phyloP scores from a whole-genome alignment of 2,329 filamentous ascomycete genomes.

The Colletotrichum acutatum region DNA sequence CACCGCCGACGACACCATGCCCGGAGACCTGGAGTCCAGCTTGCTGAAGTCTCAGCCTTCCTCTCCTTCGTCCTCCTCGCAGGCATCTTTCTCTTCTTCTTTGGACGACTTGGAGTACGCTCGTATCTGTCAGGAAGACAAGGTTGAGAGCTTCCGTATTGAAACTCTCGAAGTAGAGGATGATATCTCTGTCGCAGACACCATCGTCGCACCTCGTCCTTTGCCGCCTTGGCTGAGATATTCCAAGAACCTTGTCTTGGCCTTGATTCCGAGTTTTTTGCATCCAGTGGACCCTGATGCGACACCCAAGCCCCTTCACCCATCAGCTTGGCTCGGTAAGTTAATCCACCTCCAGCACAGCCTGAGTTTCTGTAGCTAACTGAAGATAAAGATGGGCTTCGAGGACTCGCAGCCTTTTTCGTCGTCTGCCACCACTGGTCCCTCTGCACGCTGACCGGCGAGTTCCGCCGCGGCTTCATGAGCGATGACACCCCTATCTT shows the following conservation, averaged over 20 bases:
- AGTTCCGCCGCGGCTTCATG: not conserved
- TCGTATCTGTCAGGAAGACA: not conserved
- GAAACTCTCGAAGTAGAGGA: not conserved
- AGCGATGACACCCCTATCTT: not conserved
- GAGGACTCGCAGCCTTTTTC: not conserved
- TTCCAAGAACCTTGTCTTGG: not conserved
- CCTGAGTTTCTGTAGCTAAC: not conserved
- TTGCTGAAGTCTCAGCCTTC: not conserved
- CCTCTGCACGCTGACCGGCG: not conserved
- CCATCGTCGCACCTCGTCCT: not conserved
- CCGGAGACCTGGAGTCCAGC: not conserved
- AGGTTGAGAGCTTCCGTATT: not conserved
- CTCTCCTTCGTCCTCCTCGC: not conserved
- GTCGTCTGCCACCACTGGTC: not conserved
- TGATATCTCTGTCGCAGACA: not conserved
- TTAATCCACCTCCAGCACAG: not conserved
- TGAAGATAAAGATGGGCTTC: slow-evolving; percentile 32
- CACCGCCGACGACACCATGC: not conserved
- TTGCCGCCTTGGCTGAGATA: not conserved
- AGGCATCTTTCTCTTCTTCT: not conserved
- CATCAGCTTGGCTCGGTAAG: not conserved
- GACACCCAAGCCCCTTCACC: not conserved
- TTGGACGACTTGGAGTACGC: not conserved
- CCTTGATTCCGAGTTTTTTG: not conserved
- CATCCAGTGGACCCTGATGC: not conserved